Conservation (phyloP, 805 yeast genomes). For the Metschnikowia chrysomelidarum region DNA sequence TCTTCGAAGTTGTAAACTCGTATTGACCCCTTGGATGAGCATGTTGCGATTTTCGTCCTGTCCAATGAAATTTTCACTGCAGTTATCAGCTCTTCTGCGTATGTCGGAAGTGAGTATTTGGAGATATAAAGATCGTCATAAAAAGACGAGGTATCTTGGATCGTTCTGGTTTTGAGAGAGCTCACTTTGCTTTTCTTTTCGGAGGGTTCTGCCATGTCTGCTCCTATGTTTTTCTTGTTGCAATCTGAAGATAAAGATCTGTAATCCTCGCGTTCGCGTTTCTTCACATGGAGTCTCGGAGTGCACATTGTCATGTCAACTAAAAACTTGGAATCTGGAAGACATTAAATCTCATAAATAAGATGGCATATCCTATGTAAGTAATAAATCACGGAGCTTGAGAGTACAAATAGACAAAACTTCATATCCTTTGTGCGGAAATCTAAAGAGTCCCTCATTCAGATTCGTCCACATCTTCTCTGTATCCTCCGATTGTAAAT, state of each 20-base stretch:
- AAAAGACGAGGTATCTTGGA: neutral
- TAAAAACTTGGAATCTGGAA: too few relatives aligned
- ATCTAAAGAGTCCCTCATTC: too few relatives aligned
- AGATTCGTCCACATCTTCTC: too few relatives aligned
- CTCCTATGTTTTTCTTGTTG: neutral
- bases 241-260: too few relatives aligned
- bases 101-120: slow-evolving; percentile 11
- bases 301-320: too few relatives aligned
- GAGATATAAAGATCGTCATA: slow-evolving; percentile 15
- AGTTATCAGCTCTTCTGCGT: slow-evolving; percentile 28
- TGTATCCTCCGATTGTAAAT: too few relatives aligned
- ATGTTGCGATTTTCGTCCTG: slow-evolving; percentile 54
- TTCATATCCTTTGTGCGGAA: too few relatives aligned
- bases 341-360: too few relatives aligned
- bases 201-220: slow-evolving; percentile 8
- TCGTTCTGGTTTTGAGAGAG: neutral
- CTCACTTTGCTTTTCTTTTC: slow-evolving; percentile 6
- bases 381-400: too few relatives aligned
- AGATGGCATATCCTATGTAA: too few relatives aligned
- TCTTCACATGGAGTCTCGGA: neutral
- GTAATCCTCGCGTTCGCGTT: too few relatives aligned
- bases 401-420: too few relatives aligned
- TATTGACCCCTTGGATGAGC: slow-evolving; percentile 33
- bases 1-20: slow-evolving; percentile 23
- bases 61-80: slow-evolving; percentile 61